Evolutionary conservation across 768 basidiomycete genomes (phyloP), one percentile per base, ranked within the genome.

Genomic region (Hericium rajendrae): DNA sequence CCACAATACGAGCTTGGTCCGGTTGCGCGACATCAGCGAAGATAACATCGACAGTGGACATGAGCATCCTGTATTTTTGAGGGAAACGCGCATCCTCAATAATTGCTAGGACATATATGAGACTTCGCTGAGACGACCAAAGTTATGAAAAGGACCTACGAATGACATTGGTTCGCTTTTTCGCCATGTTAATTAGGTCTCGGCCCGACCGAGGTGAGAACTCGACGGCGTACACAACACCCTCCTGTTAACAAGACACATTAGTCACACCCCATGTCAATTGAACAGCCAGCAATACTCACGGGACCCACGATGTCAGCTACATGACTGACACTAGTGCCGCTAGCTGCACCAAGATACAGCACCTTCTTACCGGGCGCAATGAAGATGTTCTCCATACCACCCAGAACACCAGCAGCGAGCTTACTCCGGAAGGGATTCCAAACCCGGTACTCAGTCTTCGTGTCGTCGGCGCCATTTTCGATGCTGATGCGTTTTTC

Each of bases 11-110:
- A 2, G 94, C 94, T 74, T 99, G 97, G 73, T 99, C 94, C 48
- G 95, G 95, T 69, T 99, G 97, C 0, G 97, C 97, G 51, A 99
- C 85, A 71, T 99, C 97, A 57, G 97, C 94, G 65, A 99, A 99
- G 69, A 99, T 88, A 61, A 95, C 94, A 65, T 99, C 97, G 57
- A 98, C 95, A 55, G 91, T 81, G 54, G 92, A 88, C 59, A 99
- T 76, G 28, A 98, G 85, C 89, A 98, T 97, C 63, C 95, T 86
- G 78, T 99, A 98, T 75, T 86, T 91, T 76, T 92, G 91, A 13
- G 97, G 97, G 69, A 92, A 76, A 60, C 97, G 93, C 22, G 97
- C 97, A 67, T 99, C 97, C 71, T 98, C 97, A 51, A 99, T 81
- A 68, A 99, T 99, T 41, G 95, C 90, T 93, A 54, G 4, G 20